Conservation (phyloP, 2,329 filamentous ascomycete species). For the Pseudopithomyces chartarum region DNA sequence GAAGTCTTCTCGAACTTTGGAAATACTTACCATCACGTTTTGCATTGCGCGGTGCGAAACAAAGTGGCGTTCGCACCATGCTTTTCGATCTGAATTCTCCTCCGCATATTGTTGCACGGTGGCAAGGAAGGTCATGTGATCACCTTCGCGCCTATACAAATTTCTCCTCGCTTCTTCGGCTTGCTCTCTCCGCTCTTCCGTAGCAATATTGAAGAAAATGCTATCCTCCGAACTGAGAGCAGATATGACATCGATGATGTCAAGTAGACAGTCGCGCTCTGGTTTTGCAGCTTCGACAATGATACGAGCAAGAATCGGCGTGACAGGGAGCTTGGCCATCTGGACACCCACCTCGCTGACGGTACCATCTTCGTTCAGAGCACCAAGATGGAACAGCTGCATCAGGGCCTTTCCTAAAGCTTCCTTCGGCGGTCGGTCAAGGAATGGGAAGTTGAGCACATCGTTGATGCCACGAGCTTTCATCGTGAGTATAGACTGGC, state of each 20-base stretch:
- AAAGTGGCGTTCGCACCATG: slow-evolving; percentile 64
- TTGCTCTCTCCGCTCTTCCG: slow-evolving; percentile 64
- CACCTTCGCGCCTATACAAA: slow-evolving; percentile 64
- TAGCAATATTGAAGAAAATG: slow-evolving; percentile 64
- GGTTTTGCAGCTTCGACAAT: slow-evolving; percentile 77
- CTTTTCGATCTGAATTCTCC: slow-evolving; percentile 62
- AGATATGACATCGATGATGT: slow-evolving; percentile 83
- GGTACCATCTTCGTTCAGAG: slow-evolving; percentile 70
- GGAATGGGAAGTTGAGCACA: slow-evolving; percentile 79
- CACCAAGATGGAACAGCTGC: slow-evolving; percentile 78
- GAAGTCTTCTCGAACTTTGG: background rate
- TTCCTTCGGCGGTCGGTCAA: slow-evolving; percentile 79
- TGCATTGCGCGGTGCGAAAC: slow-evolving; percentile 69
- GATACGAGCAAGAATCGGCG: slow-evolving; percentile 79
- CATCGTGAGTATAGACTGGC: slow-evolving; percentile 87
- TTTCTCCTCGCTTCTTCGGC: slow-evolving; percentile 61
- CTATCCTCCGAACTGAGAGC: slow-evolving; percentile 66
- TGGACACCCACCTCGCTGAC: slow-evolving; percentile 76
- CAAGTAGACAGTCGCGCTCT: slow-evolving; percentile 73
- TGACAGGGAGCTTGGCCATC: slow-evolving; percentile 83
- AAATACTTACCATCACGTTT: slow-evolving; percentile 58
- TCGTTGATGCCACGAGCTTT: slow-evolving; percentile 88
- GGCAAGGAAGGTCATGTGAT: slow-evolving; percentile 66
- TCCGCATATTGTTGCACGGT: slow-evolving; percentile 64
- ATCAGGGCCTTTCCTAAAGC: slow-evolving; percentile 81